phyloP scores from a whole-genome alignment of 345 rosid genomes.

The Streptanthus diversifolius region DNA sequence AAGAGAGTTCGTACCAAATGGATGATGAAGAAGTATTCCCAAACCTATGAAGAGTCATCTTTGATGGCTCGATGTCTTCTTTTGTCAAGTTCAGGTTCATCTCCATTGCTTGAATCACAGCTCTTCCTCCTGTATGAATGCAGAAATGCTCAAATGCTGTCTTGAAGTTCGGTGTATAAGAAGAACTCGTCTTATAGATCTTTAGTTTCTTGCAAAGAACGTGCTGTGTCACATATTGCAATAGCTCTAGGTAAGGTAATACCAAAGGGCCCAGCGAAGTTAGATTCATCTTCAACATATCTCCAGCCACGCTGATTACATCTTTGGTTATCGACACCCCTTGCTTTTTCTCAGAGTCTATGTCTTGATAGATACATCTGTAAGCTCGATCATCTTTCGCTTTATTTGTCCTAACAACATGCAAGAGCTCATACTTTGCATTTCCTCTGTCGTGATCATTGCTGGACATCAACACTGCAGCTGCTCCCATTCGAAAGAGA shows the following conservation, averaged over 20 bases:
- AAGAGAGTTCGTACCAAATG: constrained; percentile 52
- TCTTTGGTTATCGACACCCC: constrained; percentile 53
- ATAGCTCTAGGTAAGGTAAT: constrained; percentile 49
- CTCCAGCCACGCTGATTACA: constrained; percentile 49
- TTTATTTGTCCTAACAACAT: constrained; percentile 45
- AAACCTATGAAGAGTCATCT: constrained; percentile 57
- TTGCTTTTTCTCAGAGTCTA: constrained; percentile 42
- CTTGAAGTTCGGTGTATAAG: constrained; percentile 52
- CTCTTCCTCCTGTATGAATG: constrained; percentile 63
- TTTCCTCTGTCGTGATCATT: constrained; percentile 32
- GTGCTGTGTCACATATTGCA: constrained; percentile 27
- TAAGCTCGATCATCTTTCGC: constrained; percentile 50
- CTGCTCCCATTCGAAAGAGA: constrained; percentile 69
- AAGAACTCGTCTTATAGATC: constrained; percentile 22
- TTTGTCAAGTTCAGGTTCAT: constrained; percentile 43
- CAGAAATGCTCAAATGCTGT: constrained; percentile 61
- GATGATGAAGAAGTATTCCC: constrained; percentile 67
- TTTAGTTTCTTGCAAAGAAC: constrained; percentile 39
- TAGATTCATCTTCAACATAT: constrained; percentile 45
- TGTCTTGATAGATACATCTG: constrained; percentile 51
- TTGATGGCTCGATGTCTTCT: constrained; percentile 54
- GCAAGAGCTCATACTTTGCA: constrained; percentile 49
- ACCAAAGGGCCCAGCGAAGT: constrained; percentile 46
- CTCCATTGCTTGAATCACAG: constrained; percentile 51
- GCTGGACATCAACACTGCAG: constrained; percentile 56